These are phyloP conservation scores for Andrographis paniculata DNA, from an alignment of 305 asterid genomes.

Conservation along the genomic window DNA sequence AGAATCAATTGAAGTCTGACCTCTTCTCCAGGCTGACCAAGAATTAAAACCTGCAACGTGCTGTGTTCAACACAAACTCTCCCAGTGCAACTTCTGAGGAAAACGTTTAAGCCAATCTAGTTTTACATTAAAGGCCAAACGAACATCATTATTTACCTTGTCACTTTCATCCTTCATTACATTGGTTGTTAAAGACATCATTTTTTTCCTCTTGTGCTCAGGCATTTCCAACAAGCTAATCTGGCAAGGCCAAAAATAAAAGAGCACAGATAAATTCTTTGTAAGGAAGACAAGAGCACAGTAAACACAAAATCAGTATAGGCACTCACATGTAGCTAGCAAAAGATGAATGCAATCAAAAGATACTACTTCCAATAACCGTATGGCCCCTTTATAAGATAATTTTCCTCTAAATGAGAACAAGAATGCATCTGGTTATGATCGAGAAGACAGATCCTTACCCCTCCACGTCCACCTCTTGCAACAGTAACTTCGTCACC, in stretches of 20 bases:
- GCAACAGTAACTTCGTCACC: conserved; percentile 88
- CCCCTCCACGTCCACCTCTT: conserved; percentile 99
- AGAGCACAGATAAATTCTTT: conserved; percentile 11
- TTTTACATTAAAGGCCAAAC: conserved; percentile 11
- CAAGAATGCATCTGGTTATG: conserved; percentile 10
- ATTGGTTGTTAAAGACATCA: conserved; percentile 44
- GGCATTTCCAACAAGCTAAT: conserved; percentile 79
- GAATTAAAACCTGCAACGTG: conserved; percentile 49
- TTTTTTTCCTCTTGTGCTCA: conserved; percentile 46
- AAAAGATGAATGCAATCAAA: not conserved
- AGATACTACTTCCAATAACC: not conserved
- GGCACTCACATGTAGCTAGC: conserved; percentile 2
- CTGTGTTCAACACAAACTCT: conserved; percentile 17
- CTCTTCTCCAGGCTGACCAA: conserved; percentile 92
- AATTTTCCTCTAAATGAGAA: not conserved
- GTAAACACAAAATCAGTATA: not conserved
- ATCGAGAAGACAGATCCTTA: conserved; percentile 27
- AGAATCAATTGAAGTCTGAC: conserved; percentile 77
- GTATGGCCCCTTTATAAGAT: not conserved
- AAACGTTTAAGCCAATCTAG: conserved; percentile 1
- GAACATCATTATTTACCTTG: conserved; percentile 42
- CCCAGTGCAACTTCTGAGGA: not conserved
- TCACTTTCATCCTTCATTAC: conserved; percentile 80
- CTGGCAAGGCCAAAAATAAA: conserved; percentile 36
- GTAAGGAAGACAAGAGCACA: conserved; percentile 1